A percentile compares a stretch with the other conserved stretches of the same genome.
These are phyloP conservation scores for Conticribra guillardii DNA, from an alignment of 108 stramenopile genomes.

Conservation along the genomic window DNA sequence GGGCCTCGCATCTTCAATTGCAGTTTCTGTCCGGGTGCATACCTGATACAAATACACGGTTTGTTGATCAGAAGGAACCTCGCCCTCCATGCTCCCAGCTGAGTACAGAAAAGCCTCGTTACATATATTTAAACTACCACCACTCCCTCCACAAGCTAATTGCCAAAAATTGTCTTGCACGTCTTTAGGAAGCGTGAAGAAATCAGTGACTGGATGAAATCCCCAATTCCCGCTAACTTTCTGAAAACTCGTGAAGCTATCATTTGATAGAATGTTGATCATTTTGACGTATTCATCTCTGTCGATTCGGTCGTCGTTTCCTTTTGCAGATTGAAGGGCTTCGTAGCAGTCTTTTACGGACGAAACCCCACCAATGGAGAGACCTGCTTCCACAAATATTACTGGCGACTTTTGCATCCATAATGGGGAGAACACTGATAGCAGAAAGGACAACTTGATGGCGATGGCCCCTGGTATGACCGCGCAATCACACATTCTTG, in stretches of 20 bases:
- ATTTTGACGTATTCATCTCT: background rate
- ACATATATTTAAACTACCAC: background rate
- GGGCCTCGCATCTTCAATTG: conserved; percentile 13
- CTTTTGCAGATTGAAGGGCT: background rate
- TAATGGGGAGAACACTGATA: background rate
- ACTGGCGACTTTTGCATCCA: background rate
- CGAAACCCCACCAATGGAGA: background rate
- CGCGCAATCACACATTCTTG: no score
- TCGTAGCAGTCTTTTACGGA: background rate
- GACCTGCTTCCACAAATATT: background rate
- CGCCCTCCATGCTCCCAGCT: background rate
- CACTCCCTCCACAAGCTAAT: background rate
- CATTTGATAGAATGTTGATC: background rate
- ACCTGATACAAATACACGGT: conserved; percentile 35
- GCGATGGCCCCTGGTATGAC: no score
- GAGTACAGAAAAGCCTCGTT: background rate
- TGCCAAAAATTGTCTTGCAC: background rate
- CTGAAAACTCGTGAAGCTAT: background rate
- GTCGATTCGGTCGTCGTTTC: background rate
- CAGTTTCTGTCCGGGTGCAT: conserved; percentile 24
- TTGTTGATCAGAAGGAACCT: conserved; percentile 18
- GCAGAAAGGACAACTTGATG: background rate
- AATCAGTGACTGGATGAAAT: background rate
- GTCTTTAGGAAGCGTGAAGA: background rate
- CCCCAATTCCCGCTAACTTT: background rate